A percentile compares a stretch with the other conserved stretches of the same genome.
Conservation (phyloP, 805 yeast species). For the Teunomyces aglyptinius region DNA sequence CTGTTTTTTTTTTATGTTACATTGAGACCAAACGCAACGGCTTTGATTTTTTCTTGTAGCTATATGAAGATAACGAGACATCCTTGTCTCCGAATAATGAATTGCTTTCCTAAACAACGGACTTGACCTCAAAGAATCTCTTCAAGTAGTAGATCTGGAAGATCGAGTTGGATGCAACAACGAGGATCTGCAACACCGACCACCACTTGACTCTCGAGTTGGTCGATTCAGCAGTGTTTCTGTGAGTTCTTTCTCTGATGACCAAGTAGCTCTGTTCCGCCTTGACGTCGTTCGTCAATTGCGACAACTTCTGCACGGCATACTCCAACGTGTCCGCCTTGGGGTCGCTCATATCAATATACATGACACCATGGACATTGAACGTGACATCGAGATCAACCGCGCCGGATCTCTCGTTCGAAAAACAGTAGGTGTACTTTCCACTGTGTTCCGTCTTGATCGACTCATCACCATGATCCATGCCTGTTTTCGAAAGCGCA, state of each 20-base stretch:
- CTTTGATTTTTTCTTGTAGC: not conserved
- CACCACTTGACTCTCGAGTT: conserved; percentile 97
- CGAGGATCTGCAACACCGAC: conserved; percentile 87
- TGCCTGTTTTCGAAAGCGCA: conserved; percentile 48
- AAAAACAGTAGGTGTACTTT: conserved; percentile 83
- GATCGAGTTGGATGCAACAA: conserved; percentile 80
- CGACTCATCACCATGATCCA: conserved; percentile 79
- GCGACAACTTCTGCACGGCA: conserved; percentile 72
- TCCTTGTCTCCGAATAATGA: too few species aligned
- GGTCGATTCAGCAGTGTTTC: conserved; percentile 98
- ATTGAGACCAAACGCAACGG: not conserved
- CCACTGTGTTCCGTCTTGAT: conserved; percentile 67
- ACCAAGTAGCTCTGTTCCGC: conserved; percentile 92
- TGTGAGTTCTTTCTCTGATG: conserved; percentile 93
- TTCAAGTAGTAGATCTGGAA: conserved; percentile 94
- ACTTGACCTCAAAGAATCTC: conserved; percentile 92
- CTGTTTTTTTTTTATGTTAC: not conserved
- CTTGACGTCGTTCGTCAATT: conserved; percentile 79
- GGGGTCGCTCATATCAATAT: conserved; percentile 76
- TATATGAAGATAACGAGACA: too few species aligned
- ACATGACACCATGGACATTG: conserved; percentile 91
- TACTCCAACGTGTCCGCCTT: conserved; percentile 77
- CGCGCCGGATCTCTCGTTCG: conserved; percentile 73
- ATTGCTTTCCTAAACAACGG: conserved; percentile 59
- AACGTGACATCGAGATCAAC: conserved; percentile 89